phyloP scores from a whole-genome alignment of 176 grass and related monocot genomes.

The Triticum monococcum region DNA sequence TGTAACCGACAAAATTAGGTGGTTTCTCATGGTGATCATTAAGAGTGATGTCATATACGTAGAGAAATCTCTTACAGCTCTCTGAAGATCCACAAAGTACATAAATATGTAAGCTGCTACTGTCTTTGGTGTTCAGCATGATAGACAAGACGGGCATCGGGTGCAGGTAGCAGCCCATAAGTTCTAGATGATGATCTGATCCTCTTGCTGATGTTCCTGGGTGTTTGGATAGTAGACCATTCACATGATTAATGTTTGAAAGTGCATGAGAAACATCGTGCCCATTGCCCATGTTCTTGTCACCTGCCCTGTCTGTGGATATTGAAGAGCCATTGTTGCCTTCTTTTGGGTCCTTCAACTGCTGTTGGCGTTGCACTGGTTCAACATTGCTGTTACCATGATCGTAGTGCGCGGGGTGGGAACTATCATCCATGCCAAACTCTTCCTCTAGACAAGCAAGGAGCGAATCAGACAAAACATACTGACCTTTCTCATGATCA shows the following conservation, averaged over 20 bases:
- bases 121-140: slow-evolving; percentile 54
- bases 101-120: slow-evolving; percentile 53
- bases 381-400: slow-evolving; percentile 18
- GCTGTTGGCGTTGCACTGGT: slow-evolving; percentile 3
- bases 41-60: slow-evolving; percentile 53
- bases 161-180: slow-evolving; percentile 65
- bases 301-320: not conserved
- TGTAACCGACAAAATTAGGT: slow-evolving; percentile 75
- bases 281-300: slow-evolving; percentile 16
- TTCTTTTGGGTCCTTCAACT: slow-evolving; percentile 26
- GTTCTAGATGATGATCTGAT: slow-evolving; percentile 36
- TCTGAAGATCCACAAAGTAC: slow-evolving; percentile 68
- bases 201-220: slow-evolving; percentile 29
- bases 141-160: slow-evolving; percentile 68
- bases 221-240: slow-evolving; percentile 21
- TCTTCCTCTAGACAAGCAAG: slow-evolving; percentile 82
- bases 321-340: slow-evolving; percentile 28
- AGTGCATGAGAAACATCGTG: slow-evolving; percentile 19
- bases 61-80: slow-evolving; percentile 56
- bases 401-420: slow-evolving; percentile 18
- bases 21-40: slow-evolving; percentile 35
- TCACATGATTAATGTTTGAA: not conserved
- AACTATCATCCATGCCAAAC: slow-evolving; percentile 43
- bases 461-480: slow-evolving; percentile 79
- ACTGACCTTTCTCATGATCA: slow-evolving; percentile 53